Conservation (phyloP, 73 alveolate species). For the Halteria grandinella region DNA sequence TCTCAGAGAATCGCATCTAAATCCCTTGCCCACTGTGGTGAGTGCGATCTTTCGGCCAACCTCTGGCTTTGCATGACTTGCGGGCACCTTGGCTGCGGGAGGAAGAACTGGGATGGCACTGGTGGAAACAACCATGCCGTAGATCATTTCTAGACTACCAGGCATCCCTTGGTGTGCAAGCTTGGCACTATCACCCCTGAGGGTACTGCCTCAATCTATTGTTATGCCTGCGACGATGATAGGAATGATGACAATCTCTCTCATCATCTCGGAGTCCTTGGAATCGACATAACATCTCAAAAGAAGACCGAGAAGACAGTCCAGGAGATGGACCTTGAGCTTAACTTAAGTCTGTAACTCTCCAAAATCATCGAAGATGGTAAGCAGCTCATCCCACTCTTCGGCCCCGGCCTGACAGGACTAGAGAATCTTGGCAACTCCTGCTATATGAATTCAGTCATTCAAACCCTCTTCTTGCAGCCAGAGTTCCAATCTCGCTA, state of each 20-base stretch:
- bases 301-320: constrained; percentile 99
- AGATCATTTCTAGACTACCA: constrained; percentile 81
- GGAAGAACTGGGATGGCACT: constrained; percentile 94
- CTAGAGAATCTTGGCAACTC: constrained; percentile 98
- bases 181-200: constrained; percentile 99
- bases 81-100: constrained; percentile 98
- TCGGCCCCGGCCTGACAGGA: constrained; percentile 99
- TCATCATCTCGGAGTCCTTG: constrained; percentile 86
- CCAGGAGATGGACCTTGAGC: constrained; percentile 96
- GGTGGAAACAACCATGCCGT: constrained; percentile 99
- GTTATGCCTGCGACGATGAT: constrained; percentile 97
- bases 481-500: constrained; percentile 90
- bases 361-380: constrained; percentile 97
- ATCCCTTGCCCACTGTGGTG: constrained; percentile 90
- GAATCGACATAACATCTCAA: constrained; percentile 91
- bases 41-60: constrained; percentile 93
- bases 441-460: constrained; percentile 98
- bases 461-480: constrained; percentile 90
- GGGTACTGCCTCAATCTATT: constrained; percentile 96
- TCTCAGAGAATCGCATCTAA: constrained; percentile 86
- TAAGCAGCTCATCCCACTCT: constrained; percentile 89
- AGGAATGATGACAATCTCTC: constrained; percentile 87
- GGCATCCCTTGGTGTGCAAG: constrained; percentile 97
- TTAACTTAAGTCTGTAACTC: constrained; percentile 88
- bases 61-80: constrained; percentile 98